Evolutionary conservation across 179 eudicot species (phyloP), one percentile per base, ranked within the genome.

Genomic region (Nepenthes alata): DNA sequence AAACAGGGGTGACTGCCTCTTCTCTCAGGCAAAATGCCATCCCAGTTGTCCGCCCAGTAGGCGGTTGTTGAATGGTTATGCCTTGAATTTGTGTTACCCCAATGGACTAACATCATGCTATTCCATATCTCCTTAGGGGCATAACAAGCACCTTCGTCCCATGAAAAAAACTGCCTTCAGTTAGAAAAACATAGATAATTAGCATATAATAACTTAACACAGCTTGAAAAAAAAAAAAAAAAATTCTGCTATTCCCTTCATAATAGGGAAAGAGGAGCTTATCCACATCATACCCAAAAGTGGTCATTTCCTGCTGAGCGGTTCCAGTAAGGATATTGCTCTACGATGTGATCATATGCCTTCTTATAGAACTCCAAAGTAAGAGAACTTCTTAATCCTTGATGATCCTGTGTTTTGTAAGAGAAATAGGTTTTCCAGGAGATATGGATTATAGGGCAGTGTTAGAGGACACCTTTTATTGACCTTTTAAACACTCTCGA

Each of bases 101-200:
- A 86, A 56, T 93, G 98, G 57, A 93, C 98, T 74, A 93, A 80
- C 98, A 93, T 93, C 89, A 86, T 86, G 71, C 98, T 86, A 76
- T 75, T 89, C 98, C 98, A 93, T 66, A 93, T 89, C 82, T 93
- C 98, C 80, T 85, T 93, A 2, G 98, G 98, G 61, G 98, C 95
- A 81, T 85, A 93, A 85, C 98, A 93, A 73, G 98, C 96, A 81
- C 98, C 93, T 83, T 93, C 98, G 72, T 93, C 98, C 98, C 98
- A 93, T 47, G 95, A 78, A 79, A 89, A 93, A 68, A 72, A 89
- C 98, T 93, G 89, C 73, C 79, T 75, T 72, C 67, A 81, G 77
- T 70, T 25, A 35, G 66, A 25, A 64, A 37, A 62, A 37, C 72
- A 56, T 49, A 44, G 25, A 55, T 64, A 47, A 62, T 75, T 72